Base-by-base conservation (phyloP, 148 eudicot species). In the Beta vulgaris region DNA sequence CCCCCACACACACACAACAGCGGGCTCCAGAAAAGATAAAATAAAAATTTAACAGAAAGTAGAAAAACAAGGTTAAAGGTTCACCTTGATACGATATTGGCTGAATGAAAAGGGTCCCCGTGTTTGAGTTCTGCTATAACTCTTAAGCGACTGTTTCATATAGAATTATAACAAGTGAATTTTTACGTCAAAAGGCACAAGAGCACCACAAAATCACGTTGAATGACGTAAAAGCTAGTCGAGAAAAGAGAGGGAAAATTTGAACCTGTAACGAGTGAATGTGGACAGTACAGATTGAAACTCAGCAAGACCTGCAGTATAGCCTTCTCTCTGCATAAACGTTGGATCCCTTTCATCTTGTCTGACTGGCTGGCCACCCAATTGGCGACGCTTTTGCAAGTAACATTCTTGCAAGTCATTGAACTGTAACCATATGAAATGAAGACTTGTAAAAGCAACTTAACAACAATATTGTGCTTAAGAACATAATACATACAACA, bases 121-220 rank as follows among this genome's bases (percentile, higher is more conserved):
- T 88, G 87, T 78, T 83, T 84, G 72, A 86, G 83, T 81, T 88
- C 91, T 40, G 91, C 91, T 46, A 86, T 86, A 70, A 88, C 91
- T 80, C 91, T 84, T 69, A 88, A 76, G 75, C 89, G 91, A 67
- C 91, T 88, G 86, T 73, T 81, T 53, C 77, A 80, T 51, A 76
- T 29, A 40, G 68, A 66, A 40, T 53, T 43, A 76, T 35, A 44
- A 71, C 13, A 62, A 44, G 48, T 26, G 7, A 13, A 59, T 16
- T 28, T 36, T 19, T 46, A 73, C 65, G 68, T 37, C 19, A 68
- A 23, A 51, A 44, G 37, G 48, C 57, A 61, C 35, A 65, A 76
- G 31, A 64, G 26, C 53, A 63, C 42, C 21, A 51, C n/a, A 42
- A 77, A 46, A 63, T 74, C 18, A 68, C 25, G 46, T 43, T 10